These are phyloP conservation scores for Collybia mongolica DNA, from an alignment of 768 basidiomycete genomes.

Conservation along the genomic window DNA sequence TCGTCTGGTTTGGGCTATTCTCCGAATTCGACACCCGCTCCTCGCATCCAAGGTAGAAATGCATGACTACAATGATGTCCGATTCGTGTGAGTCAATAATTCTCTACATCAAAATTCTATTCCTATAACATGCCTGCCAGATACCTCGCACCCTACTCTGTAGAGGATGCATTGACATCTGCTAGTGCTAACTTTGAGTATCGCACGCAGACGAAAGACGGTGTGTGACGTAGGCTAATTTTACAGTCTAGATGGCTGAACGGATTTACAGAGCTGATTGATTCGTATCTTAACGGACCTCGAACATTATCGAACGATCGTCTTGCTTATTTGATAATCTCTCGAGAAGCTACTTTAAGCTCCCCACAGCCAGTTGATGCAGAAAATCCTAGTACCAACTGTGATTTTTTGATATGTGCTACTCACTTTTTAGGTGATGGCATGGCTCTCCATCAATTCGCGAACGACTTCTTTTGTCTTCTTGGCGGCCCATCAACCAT, in stretches of 20 bases:
- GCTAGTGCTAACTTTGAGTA: constrained; percentile 53
- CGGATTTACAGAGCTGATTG: constrained; percentile 51
- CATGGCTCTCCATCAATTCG: constrained; percentile 81
- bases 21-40: constrained; percentile 69
- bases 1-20: constrained; percentile 65
- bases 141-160: constrained; percentile 41
- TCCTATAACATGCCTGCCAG: constrained; percentile 26
- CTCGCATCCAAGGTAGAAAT: constrained; percentile 63
- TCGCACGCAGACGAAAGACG: constrained; percentile 51
- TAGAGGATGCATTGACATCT: constrained; percentile 41
- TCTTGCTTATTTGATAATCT: constrained; percentile 65
- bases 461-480: constrained; percentile 75
- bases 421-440: constrained; percentile 87
- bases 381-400: constrained; percentile 26
- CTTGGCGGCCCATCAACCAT: constrained; percentile 39
- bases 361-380: constrained; percentile 3
- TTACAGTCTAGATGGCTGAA: too few relatives aligned
- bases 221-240: constrained; percentile 27
- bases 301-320: constrained; percentile 67
- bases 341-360: neutral
- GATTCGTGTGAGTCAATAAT: constrained; percentile 54
- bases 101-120: neutral
- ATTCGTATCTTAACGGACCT: constrained; percentile 74
- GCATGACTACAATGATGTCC: constrained; percentile 60
- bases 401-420: constrained; percentile 70